These are phyloP conservation scores for Puccinellia tenuiflora DNA, from an alignment of 176 grass and related monocot species.

Conservation along the genomic window DNA sequence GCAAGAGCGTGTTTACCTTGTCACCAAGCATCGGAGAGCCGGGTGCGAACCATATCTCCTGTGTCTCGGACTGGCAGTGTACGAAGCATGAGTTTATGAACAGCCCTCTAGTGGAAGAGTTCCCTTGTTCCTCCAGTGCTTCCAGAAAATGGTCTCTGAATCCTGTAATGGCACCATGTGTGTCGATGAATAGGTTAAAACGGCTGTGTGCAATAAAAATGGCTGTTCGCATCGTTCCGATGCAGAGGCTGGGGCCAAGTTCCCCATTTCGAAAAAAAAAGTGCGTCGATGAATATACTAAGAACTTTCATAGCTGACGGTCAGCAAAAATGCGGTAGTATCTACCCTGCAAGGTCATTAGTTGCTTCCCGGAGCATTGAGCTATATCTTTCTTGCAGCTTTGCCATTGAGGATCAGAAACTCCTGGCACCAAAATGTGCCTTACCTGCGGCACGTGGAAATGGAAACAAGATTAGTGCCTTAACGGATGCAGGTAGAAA, in stretches of 20 bases:
- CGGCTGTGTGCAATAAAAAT: no score
- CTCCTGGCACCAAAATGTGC: conserved; percentile 53
- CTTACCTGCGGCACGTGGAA: conserved; percentile 34
- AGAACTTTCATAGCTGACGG: not conserved
- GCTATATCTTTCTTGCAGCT: conserved; percentile 58
- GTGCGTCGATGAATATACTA: not conserved
- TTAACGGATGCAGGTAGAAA: not conserved
- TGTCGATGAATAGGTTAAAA: not conserved
- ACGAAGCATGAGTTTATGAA: conserved; percentile 78
- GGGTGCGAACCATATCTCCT: conserved; percentile 47
- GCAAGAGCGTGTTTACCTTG: conserved; percentile 33
- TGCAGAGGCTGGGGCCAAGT: no score
- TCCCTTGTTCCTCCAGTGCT: conserved; percentile 22
- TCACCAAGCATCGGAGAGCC: conserved; percentile 47
- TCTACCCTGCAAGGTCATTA: conserved; percentile 55
- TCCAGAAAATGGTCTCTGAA: conserved; percentile 56
- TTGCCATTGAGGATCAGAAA: conserved; percentile 47
- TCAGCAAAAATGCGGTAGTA: not conserved
- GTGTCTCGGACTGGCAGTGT: conserved; percentile 57
- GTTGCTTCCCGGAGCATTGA: conserved; percentile 44
- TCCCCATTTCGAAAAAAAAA: no score
- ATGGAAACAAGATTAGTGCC: not conserved
- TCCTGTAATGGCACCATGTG: conserved; percentile 20
- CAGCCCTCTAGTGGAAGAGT: conserved; percentile 34
- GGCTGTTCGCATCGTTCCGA: no score